These are phyloP conservation scores for Seiridium unicorne DNA, from an alignment of 2,329 filamentous ascomycete genomes.

Conservation along the genomic window DNA sequence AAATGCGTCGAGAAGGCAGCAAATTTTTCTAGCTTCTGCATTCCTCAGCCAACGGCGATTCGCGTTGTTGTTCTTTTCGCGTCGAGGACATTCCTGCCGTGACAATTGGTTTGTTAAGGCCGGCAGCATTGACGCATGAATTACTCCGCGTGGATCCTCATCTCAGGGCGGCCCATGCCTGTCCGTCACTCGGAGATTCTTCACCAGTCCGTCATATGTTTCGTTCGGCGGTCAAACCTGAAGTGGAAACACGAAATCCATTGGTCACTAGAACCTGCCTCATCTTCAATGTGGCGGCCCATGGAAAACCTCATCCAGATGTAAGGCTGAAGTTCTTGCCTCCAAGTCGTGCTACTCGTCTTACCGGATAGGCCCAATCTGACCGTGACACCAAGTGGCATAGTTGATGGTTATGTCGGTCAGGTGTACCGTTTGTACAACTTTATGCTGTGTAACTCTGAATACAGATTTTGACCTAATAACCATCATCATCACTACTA, in stretches of 20 bases:
- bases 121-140: conserved; percentile 6
- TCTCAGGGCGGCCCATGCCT: neutral
- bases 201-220: neutral
- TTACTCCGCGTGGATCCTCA: conserved; percentile 5
- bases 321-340: neutral
- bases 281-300: neutral
- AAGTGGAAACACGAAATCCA: conserved; percentile 4
- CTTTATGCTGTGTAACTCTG: neutral
- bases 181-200: neutral
- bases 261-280: neutral
- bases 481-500: too few species aligned
- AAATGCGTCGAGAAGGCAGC: neutral
- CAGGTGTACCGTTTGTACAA: neutral
- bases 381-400: neutral
- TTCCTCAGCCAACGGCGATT: neutral
- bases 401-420: neutral
- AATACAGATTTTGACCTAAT: neutral
- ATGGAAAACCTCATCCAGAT: neutral
- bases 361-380: neutral
- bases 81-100: conserved; percentile 3
- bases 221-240: conserved; percentile 7
- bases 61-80: neutral
- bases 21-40: conserved; percentile 7
- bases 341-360: neutral
- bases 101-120: neutral